Evolutionary conservation across 148 eudicot genomes (phyloP), one percentile per base, ranked within the genome.

Genomic region (Suaeda aralocaspica): DNA sequence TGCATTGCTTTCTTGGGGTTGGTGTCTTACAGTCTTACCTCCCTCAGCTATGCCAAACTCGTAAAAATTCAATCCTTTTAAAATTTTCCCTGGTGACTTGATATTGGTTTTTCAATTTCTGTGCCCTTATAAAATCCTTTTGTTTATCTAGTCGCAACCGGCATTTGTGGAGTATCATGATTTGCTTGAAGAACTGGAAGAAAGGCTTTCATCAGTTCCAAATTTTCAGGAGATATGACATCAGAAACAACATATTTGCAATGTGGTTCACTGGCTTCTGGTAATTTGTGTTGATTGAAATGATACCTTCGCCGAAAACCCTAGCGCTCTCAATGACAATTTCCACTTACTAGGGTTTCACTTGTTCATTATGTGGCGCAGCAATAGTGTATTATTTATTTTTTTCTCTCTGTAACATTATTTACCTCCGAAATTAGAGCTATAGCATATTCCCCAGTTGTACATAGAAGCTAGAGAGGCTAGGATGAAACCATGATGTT

Each of bases 141-240:
- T 76, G 41, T 61, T 50, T 26, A 29, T 79, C 42, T 73, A 85
- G 92, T 84, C 88, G 19, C 88, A 90, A 70, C 73, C 81, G 57
- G 74, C 87, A 56, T 90, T 90, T 67, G 58, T 63, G 34, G 84
- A 82, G 65, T 90, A 90, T 77, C 85, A 72, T 66, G 92, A 90
- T 80, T 80, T 90, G 84, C 79, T 90, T 72, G 90, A 82, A 78
- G 90, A 78, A 59, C 80, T 90, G 67, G 92, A 87, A 61, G 79
- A 77, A 60, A 77, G 71, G 74, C 81, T 83, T 22, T 76, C 85
- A 48, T 69, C 72, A 21, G 9, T 49, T 66, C 48, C 83, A 34
- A 70, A 71, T 31, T 70, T 49, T 45, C 67, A 73, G 59, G 78
- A 73, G 72, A 46, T 65, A 33, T 73, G 74, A 74, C 26, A 9